Percentiles rank a stretch among this genome's conserved stretches.
Evolutionary conservation across 177 flowering plant genomes (phyloP).

Genomic region (Vitis hybrid): DNA sequence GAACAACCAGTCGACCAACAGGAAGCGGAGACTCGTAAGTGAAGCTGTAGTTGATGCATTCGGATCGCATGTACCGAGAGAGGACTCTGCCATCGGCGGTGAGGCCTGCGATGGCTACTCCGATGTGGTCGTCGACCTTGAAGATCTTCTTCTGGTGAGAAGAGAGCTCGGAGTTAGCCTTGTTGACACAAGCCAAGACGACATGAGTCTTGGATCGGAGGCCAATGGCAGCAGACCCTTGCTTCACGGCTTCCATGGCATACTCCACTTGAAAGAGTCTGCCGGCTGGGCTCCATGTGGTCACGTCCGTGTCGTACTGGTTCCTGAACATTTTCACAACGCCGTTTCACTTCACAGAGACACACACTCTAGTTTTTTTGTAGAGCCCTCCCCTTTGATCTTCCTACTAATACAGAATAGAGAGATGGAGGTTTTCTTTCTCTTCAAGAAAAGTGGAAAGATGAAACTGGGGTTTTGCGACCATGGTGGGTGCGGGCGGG

Average conservation of each 20-base stretch:
- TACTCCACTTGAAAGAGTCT: conserved; percentile 95
- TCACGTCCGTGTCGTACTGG: conserved; percentile 98
- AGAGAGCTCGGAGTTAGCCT: conserved; percentile 88
- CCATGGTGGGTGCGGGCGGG: background rate
- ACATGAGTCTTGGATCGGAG: conserved; percentile 94
- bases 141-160: conserved; percentile 99
- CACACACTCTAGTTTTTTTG: background rate
- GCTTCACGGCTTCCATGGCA: conserved; percentile 99
- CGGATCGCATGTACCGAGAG: conserved; percentile 74
- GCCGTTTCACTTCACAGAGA: background rate
- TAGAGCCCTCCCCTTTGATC: background rate
- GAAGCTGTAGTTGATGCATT: conserved; percentile 74
- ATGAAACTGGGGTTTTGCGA: conserved; percentile 1
- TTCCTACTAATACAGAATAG: background rate
- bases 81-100: conserved; percentile 97
- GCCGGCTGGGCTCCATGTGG: conserved; percentile 98
- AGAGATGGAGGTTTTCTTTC: conserved; percentile 21
- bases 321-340: conserved; percentile 73
- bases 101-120: conserved; percentile 93
- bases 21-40: conserved; percentile 88
- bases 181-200: conserved; percentile 85
- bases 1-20: conserved; percentile 91
- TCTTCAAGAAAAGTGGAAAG: conserved; percentile 24
- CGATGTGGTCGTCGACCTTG: conserved; percentile 93
- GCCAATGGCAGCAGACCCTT: conserved; percentile 96